phyloP scores from a whole-genome alignment of 2,329 filamentous ascomycete genomes.

The Epichloe festucae region DNA sequence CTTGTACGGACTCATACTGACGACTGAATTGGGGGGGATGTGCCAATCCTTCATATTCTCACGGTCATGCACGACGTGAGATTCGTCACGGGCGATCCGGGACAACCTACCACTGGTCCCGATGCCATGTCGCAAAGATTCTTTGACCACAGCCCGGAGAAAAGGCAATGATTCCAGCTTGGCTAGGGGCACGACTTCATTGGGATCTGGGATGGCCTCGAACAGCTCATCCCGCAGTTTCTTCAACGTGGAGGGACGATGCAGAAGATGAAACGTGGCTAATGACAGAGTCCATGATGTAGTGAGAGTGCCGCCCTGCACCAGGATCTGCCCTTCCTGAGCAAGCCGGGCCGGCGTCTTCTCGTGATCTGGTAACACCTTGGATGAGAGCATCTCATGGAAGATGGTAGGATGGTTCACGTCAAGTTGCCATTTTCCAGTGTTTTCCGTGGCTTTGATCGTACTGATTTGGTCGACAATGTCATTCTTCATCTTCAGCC shows the following conservation, averaged over 20 bases:
- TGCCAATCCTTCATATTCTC: conserved; percentile 15
- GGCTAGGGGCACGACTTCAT: conserved; percentile 15
- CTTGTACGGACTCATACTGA: conserved; percentile 26
- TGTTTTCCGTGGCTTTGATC: conserved; percentile 22
- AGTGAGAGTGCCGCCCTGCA: conserved; percentile 27
- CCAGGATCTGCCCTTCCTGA: conserved; percentile 26
- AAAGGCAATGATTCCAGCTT: conserved; percentile 27
- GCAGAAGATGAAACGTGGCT: conserved; percentile 23
- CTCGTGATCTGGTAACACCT: conserved; percentile 19
- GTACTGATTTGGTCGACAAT: conserved; percentile 22
- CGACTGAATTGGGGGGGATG: conserved; percentile 21
- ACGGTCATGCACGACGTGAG: conserved; percentile 17
- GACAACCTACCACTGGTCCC: conserved; percentile 34
- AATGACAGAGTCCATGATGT: conserved; percentile 24
- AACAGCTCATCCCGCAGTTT: conserved; percentile 24
- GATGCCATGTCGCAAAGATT: conserved; percentile 35
- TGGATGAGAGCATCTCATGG: conserved; percentile 19
- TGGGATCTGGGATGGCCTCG: conserved; percentile 18
- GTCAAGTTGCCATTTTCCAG: conserved; percentile 20
- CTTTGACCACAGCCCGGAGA: conserved; percentile 36
- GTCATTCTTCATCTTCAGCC: conserved; percentile 26
- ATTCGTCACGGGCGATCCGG: conserved; percentile 30
- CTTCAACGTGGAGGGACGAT: conserved; percentile 17
- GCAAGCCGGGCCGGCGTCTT: conserved; percentile 21
- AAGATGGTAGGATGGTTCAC: conserved; percentile 24